Evolutionary conservation across 345 rosid species (phyloP).

Genomic region (Lagerstroemia speciosa): DNA sequence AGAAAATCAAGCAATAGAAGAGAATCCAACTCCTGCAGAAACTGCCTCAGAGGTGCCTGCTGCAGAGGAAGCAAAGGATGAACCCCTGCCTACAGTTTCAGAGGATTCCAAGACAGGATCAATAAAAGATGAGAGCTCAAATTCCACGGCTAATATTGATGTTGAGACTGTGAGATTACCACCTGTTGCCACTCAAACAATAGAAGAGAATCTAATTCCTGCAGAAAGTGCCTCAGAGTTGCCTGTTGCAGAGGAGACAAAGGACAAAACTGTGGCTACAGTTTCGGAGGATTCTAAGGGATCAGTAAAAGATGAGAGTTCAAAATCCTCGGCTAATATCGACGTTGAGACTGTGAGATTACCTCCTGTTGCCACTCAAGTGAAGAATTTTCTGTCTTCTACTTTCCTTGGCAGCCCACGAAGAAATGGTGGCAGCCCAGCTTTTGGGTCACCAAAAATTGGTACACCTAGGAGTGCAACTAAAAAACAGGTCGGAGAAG

Average conservation of each 20-base stretch:
- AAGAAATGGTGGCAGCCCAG: conserved; percentile 1
- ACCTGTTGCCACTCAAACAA: too few species aligned
- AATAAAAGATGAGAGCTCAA: not conserved
- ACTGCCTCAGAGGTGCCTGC: not conserved
- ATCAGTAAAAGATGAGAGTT: not conserved
- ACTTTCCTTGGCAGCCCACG: conserved; percentile 8
- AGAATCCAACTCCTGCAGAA: conserved; percentile 15
- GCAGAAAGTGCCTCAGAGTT: not conserved
- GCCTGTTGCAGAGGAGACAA: not conserved
- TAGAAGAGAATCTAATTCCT: conserved; percentile 15
- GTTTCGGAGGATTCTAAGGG: conserved; percentile 10
- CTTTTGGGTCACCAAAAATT: conserved; percentile 11
- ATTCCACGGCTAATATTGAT: too few species aligned
- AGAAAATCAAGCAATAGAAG: not conserved
- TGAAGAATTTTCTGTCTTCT: conserved; percentile 9
- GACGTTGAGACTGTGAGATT: not conserved
- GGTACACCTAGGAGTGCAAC: conserved; percentile 15
- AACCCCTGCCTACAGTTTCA: not conserved
- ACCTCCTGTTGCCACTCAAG: conserved; percentile 3
- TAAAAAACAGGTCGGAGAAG: conserved; percentile 21
- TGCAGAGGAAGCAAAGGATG: not conserved
- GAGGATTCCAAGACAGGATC: conserved; percentile 7
- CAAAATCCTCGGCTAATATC: not conserved
- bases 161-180: too few species aligned
- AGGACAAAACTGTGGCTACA: not conserved